Percentiles rank a stretch among this genome's conserved stretches.
These are phyloP conservation scores for Pleurotus tuoliensis DNA, from an alignment of 768 basidiomycete species.

Conservation along the genomic window DNA sequence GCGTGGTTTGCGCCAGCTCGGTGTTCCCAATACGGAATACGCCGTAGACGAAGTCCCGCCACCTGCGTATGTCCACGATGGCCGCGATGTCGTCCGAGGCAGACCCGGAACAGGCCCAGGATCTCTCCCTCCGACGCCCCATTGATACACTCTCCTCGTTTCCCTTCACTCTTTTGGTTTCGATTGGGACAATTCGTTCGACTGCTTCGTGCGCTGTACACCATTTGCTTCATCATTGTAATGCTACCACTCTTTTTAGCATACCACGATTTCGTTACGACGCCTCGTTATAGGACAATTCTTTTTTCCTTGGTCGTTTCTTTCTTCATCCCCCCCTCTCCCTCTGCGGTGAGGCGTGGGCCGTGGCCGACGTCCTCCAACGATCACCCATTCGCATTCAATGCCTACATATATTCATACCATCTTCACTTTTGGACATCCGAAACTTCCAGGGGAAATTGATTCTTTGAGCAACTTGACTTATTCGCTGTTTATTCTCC, in stretches of 20 bases:
- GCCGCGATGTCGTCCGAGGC: background rate
- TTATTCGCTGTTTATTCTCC: too few species aligned
- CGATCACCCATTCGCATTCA: too few species aligned
- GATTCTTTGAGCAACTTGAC: too few species aligned
- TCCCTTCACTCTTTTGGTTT: background rate
- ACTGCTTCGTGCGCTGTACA: background rate
- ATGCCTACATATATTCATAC: too few species aligned
- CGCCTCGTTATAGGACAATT: background rate
- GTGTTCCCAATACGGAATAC: background rate
- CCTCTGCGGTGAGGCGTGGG: too few species aligned
- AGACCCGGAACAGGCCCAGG: background rate
- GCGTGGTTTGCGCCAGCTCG: background rate
- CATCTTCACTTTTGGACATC: too few species aligned
- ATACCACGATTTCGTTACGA: constrained; percentile 1
- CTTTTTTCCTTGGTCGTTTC: too few species aligned
- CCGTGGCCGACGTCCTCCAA: too few species aligned
- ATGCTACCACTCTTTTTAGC: background rate
- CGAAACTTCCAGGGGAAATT: too few species aligned
- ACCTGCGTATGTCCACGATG: constrained; percentile 3
- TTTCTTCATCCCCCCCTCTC: too few species aligned
- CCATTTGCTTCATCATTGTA: background rate
- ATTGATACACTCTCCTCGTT: background rate
- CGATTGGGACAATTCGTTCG: background rate
- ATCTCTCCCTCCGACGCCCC: background rate
- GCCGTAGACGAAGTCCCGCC: background rate